Evolutionary conservation across 768 basidiomycete genomes (phyloP).

Genomic region (Rhodotorula taiwanensis): DNA sequence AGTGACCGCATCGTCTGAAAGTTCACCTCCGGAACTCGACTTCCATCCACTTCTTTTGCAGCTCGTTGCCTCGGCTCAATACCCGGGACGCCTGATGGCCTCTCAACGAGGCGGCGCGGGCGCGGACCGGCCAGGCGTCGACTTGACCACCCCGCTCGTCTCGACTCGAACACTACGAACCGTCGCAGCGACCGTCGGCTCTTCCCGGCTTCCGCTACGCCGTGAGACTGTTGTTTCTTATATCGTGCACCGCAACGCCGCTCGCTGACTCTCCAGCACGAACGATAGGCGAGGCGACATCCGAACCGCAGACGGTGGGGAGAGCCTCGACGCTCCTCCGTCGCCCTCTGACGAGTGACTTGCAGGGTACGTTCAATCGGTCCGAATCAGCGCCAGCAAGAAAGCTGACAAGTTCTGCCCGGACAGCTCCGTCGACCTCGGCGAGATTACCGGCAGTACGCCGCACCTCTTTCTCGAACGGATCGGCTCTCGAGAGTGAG

Average conservation of each 20-base stretch:
- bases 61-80: too few species aligned
- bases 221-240: background rate
- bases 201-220: constrained; percentile 25
- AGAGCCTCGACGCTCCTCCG: constrained; percentile 10
- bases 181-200: constrained; percentile 15
- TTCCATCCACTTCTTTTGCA: too few species aligned
- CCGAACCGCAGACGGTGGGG: constrained; percentile 28
- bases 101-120: background rate
- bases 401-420: too few species aligned
- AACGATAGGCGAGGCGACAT: background rate
- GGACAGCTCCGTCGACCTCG: background rate
- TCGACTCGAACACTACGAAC: constrained; percentile 17
- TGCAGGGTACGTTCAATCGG: background rate
- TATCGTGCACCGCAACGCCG: fast-evolving
- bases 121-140: background rate
- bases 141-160: constrained; percentile 24
- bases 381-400: background rate
- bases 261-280: constrained; percentile 1
- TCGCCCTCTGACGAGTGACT: background rate
- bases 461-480: constrained; percentile 17
- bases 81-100: too few species aligned
- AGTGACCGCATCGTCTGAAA: too few species aligned
- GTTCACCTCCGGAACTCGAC: too few species aligned
- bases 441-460: constrained; percentile 20
- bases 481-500: constrained; percentile 2